A percentile compares a stretch with the other conserved stretches of the same genome.
Conservation (phyloP, 331 rosid species). For the Quercus phellos region DNA sequence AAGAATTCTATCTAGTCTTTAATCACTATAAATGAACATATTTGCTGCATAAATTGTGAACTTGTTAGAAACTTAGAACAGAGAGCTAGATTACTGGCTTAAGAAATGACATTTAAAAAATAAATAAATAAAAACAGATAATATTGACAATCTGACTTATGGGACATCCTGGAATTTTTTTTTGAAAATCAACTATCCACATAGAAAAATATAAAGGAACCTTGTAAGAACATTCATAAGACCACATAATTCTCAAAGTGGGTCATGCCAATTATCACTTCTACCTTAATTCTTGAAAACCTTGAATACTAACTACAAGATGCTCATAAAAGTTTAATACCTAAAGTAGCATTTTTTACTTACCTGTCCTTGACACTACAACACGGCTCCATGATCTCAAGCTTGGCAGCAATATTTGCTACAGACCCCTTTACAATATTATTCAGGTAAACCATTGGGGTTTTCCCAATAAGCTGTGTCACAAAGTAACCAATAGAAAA, state of each 20-base stretch:
- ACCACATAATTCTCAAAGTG: not conserved
- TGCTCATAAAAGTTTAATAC: not conserved
- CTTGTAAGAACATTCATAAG: not conserved
- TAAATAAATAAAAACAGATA: not conserved
- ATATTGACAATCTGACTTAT: not conserved
- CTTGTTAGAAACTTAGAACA: not conserved
- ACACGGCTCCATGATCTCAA: slow-evolving; percentile 99
- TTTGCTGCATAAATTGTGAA: not conserved
- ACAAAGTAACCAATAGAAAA: slow-evolving; percentile 14
- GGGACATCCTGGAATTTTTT: not conserved
- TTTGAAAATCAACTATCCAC: not conserved
- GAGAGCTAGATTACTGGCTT: not conserved
- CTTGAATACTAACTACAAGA: not conserved
- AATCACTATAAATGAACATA: not conserved
- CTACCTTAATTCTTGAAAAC: not conserved
- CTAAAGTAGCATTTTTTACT: slow-evolving; percentile 17
- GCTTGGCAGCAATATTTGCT: slow-evolving; percentile 96
- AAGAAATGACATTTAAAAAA: not conserved
- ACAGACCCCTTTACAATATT: slow-evolving; percentile 68
- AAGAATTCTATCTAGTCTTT: no score
- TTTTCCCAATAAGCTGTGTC: slow-evolving; percentile 93
- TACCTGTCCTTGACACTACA: slow-evolving; percentile 99
- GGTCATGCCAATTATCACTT: not conserved
- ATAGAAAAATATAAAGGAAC: not conserved
- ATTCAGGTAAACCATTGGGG: slow-evolving; percentile 97